A percentile compares a stretch with the other conserved stretches of the same genome.
Conservation (phyloP, 495 filamentous ascomycete genomes). For the Trichoderma erinaceum region DNA sequence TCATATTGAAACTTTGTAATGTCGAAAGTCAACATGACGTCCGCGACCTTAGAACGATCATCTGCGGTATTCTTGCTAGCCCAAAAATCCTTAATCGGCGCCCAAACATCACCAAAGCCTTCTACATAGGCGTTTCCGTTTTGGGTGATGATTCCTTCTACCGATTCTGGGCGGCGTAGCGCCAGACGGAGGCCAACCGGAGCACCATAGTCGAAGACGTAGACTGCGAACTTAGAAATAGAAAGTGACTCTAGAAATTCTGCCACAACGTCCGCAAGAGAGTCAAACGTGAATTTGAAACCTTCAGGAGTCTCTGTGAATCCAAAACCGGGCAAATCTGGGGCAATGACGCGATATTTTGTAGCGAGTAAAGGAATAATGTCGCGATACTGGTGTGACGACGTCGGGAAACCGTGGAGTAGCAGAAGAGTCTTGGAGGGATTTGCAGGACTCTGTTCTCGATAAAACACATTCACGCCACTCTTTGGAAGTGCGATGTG, state of each 20-base stretch:
- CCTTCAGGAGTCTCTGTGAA: constrained; percentile 44
- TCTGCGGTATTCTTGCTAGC: constrained; percentile 30
- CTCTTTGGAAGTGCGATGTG: not conserved
- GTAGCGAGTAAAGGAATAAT: constrained; percentile 53
- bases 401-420: constrained; percentile 58
- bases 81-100: constrained; percentile 45
- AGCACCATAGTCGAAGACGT: constrained; percentile 64
- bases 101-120: constrained; percentile 50
- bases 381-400: constrained; percentile 56
- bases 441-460: constrained; percentile 34
- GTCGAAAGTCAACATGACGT: constrained; percentile 37
- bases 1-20: constrained; percentile 52
- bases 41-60: constrained; percentile 31
- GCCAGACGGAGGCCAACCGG: constrained; percentile 52
- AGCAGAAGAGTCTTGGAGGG: constrained; percentile 48
- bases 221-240: constrained; percentile 47
- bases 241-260: constrained; percentile 42
- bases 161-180: constrained; percentile 38
- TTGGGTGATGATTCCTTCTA: constrained; percentile 52
- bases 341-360: constrained; percentile 51
- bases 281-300: constrained; percentile 46
- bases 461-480: constrained; percentile 54
- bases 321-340: constrained; percentile 58
- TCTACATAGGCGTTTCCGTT: constrained; percentile 61
- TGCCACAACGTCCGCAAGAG: constrained; percentile 40